Evolutionary conservation across 2,329 filamentous ascomycete species (phyloP).

Genomic region (Plenodomus biglobosus): DNA sequence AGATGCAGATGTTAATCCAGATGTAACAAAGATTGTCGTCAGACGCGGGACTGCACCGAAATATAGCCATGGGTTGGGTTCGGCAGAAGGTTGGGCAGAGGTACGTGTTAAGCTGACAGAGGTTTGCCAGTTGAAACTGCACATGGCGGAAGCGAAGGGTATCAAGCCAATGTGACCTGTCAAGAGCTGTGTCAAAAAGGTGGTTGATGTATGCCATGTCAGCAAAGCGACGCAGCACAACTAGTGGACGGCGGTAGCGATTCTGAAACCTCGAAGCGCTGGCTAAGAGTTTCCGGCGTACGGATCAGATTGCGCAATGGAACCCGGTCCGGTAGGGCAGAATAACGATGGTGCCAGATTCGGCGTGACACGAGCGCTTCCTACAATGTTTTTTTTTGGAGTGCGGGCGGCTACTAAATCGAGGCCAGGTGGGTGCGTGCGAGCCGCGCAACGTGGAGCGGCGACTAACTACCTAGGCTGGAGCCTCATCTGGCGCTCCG

Average conservation of each 20-base stretch:
- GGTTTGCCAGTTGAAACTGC: background rate
- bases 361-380: conserved; percentile 33
- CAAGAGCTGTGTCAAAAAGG: too few species aligned
- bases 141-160: background rate
- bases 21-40: background rate
- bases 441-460: conserved; percentile 22
- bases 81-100: too few species aligned
- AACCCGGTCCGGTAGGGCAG: conserved; percentile 7
- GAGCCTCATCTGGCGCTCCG: conserved; percentile 36
- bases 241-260: background rate
- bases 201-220: background rate
- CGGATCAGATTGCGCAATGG: background rate
- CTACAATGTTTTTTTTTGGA: conserved; percentile 8
- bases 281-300: background rate
- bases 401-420: conserved; percentile 19
- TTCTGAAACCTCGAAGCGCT: background rate
- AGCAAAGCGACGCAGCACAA: background rate
- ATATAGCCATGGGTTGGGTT: background rate
- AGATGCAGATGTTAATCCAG: background rate
- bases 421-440: conserved; percentile 27
- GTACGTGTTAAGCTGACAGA: background rate
- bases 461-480: conserved; percentile 24
- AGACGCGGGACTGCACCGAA: background rate
- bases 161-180: background rate
- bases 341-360: conserved; percentile 19